Conservation (phyloP, 768 basidiomycete species). For the Leccinum longicurvipes region DNA sequence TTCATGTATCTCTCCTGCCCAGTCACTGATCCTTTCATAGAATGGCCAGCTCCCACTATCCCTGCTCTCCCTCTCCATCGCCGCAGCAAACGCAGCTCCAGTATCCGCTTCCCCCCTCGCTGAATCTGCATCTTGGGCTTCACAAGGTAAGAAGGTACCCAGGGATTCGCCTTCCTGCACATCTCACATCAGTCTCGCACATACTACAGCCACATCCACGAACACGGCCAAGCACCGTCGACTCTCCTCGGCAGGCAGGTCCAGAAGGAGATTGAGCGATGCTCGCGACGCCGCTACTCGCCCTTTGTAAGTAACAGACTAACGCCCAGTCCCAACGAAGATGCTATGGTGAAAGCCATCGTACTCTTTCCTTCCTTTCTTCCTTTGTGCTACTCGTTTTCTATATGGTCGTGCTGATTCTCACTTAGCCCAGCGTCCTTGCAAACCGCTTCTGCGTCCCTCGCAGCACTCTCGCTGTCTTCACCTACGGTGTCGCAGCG, state of each 20-base stretch:
- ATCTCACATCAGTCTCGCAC: background rate
- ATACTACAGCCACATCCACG: conserved; percentile 18
- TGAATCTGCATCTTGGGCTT: conserved; percentile 15
- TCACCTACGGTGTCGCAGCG: conserved; percentile 35
- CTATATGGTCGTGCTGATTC: conserved; percentile 6
- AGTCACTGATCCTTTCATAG: background rate
- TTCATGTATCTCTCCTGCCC: rapidly evolving
- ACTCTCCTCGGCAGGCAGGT: conserved; percentile 66
- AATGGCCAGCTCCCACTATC: conserved; percentile 33
- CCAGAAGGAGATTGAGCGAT: conserved; percentile 70
- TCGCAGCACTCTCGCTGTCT: conserved; percentile 41
- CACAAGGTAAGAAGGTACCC: conserved; percentile 15
- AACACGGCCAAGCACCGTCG: conserved; percentile 59
- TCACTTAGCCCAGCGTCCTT: conserved; percentile 33
- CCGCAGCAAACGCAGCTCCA: conserved; percentile 49
- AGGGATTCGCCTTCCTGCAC: background rate
- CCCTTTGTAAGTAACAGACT: conserved; percentile 57
- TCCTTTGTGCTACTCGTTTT: background rate
- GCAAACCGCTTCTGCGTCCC: conserved; percentile 36
- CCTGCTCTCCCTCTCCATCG: conserved; percentile 67
- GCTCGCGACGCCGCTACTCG: conserved; percentile 74
- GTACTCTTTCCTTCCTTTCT: background rate
- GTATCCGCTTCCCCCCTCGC: conserved; percentile 35
- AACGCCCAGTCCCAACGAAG: background rate
- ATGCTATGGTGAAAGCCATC: background rate